Conservation (phyloP, 2,329 filamentous ascomycete genomes). For the Nemania sp. region DNA sequence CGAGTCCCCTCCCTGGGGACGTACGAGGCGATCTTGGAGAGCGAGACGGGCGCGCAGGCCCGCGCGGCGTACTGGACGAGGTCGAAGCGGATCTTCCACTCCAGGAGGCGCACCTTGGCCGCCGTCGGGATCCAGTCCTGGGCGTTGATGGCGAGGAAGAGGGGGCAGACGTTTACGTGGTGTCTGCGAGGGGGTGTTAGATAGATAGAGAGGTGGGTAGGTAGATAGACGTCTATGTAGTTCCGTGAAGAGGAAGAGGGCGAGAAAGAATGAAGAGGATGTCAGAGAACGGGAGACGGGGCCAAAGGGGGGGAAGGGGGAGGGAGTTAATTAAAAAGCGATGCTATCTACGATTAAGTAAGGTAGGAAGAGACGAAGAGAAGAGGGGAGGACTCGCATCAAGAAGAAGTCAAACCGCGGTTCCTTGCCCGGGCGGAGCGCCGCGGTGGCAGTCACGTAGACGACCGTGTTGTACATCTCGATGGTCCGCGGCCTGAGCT, state of each 20-base stretch:
- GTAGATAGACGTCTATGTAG: too few relatives aligned
- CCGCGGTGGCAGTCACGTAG: slow-evolving; percentile 55
- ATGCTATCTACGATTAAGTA: neutral
- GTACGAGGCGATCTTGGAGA: slow-evolving; percentile 66
- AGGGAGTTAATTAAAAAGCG: too few relatives aligned
- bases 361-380: neutral
- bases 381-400: slow-evolving; percentile 48
- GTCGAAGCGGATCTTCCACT: slow-evolving; percentile 81
- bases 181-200: slow-evolving; percentile 73
- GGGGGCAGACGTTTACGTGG: slow-evolving; percentile 70
- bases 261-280: too few relatives aligned
- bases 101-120: slow-evolving; percentile 71
- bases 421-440: slow-evolving; percentile 66
- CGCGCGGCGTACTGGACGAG: slow-evolving; percentile 75
- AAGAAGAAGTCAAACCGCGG: slow-evolving; percentile 82
- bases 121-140: slow-evolving; percentile 63
- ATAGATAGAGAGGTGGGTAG: too few relatives aligned
- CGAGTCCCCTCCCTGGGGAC: slow-evolving; percentile 49
- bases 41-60: slow-evolving; percentile 61
- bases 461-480: slow-evolving; percentile 71
- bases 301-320: too few relatives aligned
- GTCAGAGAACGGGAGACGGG: neutral
- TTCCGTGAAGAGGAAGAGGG: too few relatives aligned
- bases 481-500: slow-evolving; percentile 58
- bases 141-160: slow-evolving; percentile 72